Evolutionary conservation across 768 basidiomycete species (phyloP), one percentile per base, ranked within the genome.

Genomic region (Lactarius trivialis): DNA sequence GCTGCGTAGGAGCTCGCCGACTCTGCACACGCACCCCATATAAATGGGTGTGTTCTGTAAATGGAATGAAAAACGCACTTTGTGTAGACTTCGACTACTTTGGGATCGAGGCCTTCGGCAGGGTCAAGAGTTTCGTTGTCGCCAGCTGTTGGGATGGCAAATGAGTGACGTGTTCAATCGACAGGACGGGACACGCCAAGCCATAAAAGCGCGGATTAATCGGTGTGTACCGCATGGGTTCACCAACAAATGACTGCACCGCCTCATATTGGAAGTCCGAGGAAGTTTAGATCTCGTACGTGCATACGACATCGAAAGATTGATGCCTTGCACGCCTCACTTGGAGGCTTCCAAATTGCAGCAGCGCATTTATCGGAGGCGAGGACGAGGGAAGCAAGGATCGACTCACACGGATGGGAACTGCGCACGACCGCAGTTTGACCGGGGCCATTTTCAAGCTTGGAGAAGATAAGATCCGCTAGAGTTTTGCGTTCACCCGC

Each of bases 381-480:
- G 19, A 4, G 50, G 33, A 12, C 14, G 0, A 45, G 6, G 24
- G 4, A 37, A 15, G 37, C 12, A 54, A 37, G 32, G 58, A 26
- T 50, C 36, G 17, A 63, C 55, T 33, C 36, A 73, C 85, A 83
- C 79, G 81, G 84, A 30, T 80, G 78, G 8, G 83, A 80, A 68
- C 84, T 84, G 71, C 81, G 81, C 58, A 85, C 84, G 32, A 81
- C 76, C 11, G 82, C 79, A 8, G 83, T 73, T 41, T 81, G 77
- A 50, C 77, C 77, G 4, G 79, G 72, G 14, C 77, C 80, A 60
- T 79, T 82, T 61, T 95, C 88, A 26, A 99, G 79, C 76, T 98
- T 98, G 28, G 90, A 82, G 71, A 99, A 92, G 62, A 98, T 99
- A n/a, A 98, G 79, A 72, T 99, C 97, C 33, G 97, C 97, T 33